Percentiles rank a stretch among this genome's conserved stretches.
These are phyloP conservation scores for Pichia sp. DNA, from an alignment of 1,139 yeast genomes.

Conservation along the genomic window DNA sequence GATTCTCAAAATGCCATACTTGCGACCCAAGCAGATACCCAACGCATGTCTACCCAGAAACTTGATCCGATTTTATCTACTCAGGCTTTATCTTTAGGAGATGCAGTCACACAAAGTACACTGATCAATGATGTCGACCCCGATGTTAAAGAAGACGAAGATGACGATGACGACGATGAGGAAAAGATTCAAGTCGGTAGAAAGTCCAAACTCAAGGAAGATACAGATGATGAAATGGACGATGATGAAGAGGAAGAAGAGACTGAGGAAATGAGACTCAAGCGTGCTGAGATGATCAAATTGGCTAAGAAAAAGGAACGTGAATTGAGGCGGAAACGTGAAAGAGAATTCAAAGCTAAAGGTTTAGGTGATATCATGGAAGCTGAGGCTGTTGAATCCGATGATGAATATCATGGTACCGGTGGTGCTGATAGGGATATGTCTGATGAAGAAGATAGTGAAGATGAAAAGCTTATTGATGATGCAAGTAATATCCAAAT, in stretches of 20 bases:
- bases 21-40: slow-evolving; percentile 27
- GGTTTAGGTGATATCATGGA: slow-evolving; percentile 60
- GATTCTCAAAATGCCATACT: slow-evolving; percentile 31
- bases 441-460: slow-evolving; percentile 57
- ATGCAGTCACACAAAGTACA: neutral
- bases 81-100: neutral
- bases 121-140: slow-evolving; percentile 2
- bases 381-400: slow-evolving; percentile 94
- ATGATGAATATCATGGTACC: slow-evolving; percentile 92
- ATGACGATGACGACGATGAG: slow-evolving; percentile 18
- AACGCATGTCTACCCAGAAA: slow-evolving; percentile 2
- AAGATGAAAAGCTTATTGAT: slow-evolving; percentile 81
- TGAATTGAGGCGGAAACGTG: slow-evolving; percentile 35
- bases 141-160: slow-evolving; percentile 3
- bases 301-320: slow-evolving; percentile 29
- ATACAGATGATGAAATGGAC: slow-evolving; percentile 15
- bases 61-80: neutral
- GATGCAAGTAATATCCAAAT: slow-evolving; percentile 61
- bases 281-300: slow-evolving; percentile 21
- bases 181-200: slow-evolving; percentile 15
- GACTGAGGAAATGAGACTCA: slow-evolving; percentile 26
- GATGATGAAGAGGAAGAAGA: slow-evolving; percentile 26
- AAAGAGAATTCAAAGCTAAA: slow-evolving; percentile 49
- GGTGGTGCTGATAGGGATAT: slow-evolving; percentile 82
- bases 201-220: slow-evolving; percentile 8